Evolutionary conservation across 768 basidiomycete genomes (phyloP).

Genomic region (Leccinellum luteum): DNA sequence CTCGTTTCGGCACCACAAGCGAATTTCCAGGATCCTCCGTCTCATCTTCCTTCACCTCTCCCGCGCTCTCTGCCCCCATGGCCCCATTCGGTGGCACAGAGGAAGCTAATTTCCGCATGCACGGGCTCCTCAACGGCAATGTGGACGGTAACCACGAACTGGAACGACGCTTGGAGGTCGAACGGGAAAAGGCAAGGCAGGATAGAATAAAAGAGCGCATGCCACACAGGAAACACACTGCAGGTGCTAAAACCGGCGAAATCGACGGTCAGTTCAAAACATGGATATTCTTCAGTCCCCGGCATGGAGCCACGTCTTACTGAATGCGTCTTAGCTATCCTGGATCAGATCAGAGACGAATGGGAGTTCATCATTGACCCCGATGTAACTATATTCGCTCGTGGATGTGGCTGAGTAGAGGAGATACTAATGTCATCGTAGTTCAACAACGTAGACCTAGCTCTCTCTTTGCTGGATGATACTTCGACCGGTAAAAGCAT

Average conservation of each 20-base stretch:
- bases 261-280: slow-evolving; percentile 69
- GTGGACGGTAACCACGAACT: slow-evolving; percentile 55
- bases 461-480: slow-evolving; percentile 82
- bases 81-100: slow-evolving; percentile 67
- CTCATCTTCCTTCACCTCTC: slow-evolving; percentile 39
- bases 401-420: neutral
- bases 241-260: slow-evolving; percentile 66
- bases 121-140: slow-evolving; percentile 49
- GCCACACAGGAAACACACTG: slow-evolving; percentile 52
- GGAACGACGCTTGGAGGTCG: slow-evolving; percentile 58
- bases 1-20: slow-evolving; percentile 10
- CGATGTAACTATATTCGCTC: slow-evolving; percentile 50
- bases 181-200: slow-evolving; percentile 64
- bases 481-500: slow-evolving; percentile 71
- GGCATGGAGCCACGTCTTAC: neutral
- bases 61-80: slow-evolving; percentile 53
- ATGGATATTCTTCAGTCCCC: neutral
- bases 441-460: slow-evolving; percentile 95
- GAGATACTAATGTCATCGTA: slow-evolving; percentile 29
- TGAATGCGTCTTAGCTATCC: slow-evolving; percentile 51
- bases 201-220: slow-evolving; percentile 67
- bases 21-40: slow-evolving; percentile 20
- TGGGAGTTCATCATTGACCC: slow-evolving; percentile 88
- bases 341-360: slow-evolving; percentile 83
- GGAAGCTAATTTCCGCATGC: slow-evolving; percentile 47